Percentiles rank a stretch among this genome's conserved stretches.
Evolutionary conservation across 2,329 filamentous ascomycete species (phyloP).

Genomic region (Ceratocystis eucalypticola): DNA sequence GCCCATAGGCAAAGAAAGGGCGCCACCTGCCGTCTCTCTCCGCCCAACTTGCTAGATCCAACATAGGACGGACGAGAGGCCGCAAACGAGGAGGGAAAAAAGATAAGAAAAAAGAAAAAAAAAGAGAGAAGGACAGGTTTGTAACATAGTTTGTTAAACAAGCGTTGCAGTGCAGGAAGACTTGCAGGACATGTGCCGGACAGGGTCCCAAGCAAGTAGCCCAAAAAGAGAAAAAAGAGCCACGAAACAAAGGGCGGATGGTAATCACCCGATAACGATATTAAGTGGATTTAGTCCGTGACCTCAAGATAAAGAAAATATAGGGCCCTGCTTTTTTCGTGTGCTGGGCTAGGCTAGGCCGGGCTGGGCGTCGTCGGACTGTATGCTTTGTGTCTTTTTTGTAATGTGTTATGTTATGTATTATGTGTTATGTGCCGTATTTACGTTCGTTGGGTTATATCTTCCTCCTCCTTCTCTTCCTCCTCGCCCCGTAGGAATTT

Average conservation of each 20-base stretch:
- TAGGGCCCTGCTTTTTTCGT: neutral
- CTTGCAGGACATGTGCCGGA: neutral
- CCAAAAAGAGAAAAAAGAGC: neutral
- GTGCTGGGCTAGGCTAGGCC: neutral
- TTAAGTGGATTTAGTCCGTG: neutral
- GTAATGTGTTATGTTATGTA: neutral
- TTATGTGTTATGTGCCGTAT: neutral
- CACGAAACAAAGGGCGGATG: slow-evolving; percentile 1
- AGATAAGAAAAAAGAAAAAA: neutral
- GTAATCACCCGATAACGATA: neutral
- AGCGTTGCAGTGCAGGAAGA: neutral
- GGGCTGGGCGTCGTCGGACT: neutral
- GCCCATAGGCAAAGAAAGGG: no score
- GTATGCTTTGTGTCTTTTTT: neutral
- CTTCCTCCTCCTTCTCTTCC: neutral
- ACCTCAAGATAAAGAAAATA: slow-evolving; percentile 1
- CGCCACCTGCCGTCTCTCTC: no score
- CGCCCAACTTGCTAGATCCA: no score
- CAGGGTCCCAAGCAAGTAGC: neutral
- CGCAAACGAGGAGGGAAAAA: neutral
- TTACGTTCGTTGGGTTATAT: neutral
- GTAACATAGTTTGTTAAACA: no score
- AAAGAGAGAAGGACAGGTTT: no score
- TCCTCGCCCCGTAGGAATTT: neutral
- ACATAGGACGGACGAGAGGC: no score